Evolutionary conservation across 345 rosid species (phyloP).

Genomic region (Viola odorata): DNA sequence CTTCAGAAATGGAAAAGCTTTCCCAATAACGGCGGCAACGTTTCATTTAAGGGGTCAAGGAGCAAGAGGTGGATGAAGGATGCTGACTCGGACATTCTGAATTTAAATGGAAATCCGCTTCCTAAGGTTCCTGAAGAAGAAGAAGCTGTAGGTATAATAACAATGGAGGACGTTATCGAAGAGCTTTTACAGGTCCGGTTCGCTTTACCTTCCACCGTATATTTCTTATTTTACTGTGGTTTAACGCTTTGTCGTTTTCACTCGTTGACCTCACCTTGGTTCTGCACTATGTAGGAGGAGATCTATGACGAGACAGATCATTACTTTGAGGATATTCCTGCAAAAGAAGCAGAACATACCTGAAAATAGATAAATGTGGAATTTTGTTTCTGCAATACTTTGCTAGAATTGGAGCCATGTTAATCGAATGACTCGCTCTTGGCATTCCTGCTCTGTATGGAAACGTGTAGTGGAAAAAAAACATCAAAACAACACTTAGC

Average conservation of each 20-base stretch:
- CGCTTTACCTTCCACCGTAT: no score
- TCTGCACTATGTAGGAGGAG: slow-evolving; percentile 55
- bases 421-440: no score
- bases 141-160: slow-evolving; percentile 86
- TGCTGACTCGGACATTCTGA: slow-evolving; percentile 59
- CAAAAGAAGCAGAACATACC: neutral
- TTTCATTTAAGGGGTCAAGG: slow-evolving; percentile 44
- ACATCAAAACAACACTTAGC: no score
- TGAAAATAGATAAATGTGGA: neutral
- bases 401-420: no score
- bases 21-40: slow-evolving; percentile 38
- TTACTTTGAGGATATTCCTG: slow-evolving; percentile 54
- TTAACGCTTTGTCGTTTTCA: neutral
- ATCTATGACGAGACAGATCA: slow-evolving; percentile 95
- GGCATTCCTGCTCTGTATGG: no score
- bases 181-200: slow-evolving; percentile 75
- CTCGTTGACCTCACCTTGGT: neutral
- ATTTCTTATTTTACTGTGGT: no score
- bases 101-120: slow-evolving; percentile 58
- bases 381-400: neutral
- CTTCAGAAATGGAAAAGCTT: slow-evolving; percentile 83
- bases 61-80: slow-evolving; percentile 74
- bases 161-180: slow-evolving; percentile 99
- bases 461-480: no score
- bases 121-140: slow-evolving; percentile 73